Evolutionary conservation across 75 land plant species (phyloP).

Genomic region (Pseudotsuga menziesii): DNA sequence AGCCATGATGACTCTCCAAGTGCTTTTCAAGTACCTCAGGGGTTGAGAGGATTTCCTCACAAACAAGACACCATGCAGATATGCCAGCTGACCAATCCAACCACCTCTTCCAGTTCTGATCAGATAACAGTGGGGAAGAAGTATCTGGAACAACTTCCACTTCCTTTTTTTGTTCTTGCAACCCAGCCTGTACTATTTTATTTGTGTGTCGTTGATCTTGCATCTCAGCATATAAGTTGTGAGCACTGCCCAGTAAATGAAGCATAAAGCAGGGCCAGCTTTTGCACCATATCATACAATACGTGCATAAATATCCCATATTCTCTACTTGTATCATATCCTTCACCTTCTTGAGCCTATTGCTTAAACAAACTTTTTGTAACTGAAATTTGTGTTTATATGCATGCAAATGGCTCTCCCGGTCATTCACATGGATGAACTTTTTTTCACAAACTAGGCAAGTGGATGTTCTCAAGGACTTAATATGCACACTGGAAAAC

Average conservation of each 20-base stretch:
- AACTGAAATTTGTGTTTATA: neutral
- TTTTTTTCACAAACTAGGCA: neutral
- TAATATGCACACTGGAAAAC: neutral
- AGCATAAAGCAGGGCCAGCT: constrained; percentile 10
- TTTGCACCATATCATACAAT: constrained; percentile 8
- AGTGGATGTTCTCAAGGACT: constrained; percentile 1
- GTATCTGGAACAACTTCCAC: neutral
- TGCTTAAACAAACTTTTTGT: neutral
- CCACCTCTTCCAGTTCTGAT: neutral
- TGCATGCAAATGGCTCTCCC: constrained; percentile 1
- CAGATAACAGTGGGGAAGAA: neutral
- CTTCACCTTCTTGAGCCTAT: neutral
- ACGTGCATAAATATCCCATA: neutral
- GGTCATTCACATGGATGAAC: constrained; percentile 2
- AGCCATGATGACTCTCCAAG: neutral
- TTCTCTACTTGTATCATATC: neutral
- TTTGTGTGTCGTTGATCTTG: neutral
- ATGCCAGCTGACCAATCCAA: neutral
- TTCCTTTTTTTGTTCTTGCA: neutral
- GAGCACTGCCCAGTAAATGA: constrained; percentile 4
- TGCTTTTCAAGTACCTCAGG: constrained; percentile 5
- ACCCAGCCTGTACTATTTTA: neutral
- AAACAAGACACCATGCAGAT: constrained; percentile 5
- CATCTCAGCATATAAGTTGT: neutral
- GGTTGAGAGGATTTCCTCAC: neutral